Conservation (phyloP, 78 protist genomes). For the Polysphondylium violaceum region DNA sequence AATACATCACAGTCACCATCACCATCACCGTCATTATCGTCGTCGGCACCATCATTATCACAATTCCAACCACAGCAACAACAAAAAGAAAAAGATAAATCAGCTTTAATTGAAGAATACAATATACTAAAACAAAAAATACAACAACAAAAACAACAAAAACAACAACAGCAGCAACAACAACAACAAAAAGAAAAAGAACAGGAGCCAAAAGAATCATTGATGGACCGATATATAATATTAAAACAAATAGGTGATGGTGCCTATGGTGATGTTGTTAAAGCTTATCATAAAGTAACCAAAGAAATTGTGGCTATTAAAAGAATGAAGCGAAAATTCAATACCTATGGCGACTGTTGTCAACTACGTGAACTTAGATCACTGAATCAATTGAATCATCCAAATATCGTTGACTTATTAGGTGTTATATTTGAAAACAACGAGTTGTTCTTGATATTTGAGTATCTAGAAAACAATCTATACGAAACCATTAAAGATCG, state of each 20-base stretch:
- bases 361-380: slow-evolving; percentile 93
- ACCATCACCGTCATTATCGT: no score
- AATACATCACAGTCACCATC: no score
- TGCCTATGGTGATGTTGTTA: slow-evolving; percentile 80
- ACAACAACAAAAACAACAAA: no score
- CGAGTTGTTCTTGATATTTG: slow-evolving; percentile 96
- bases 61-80: no score
- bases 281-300: slow-evolving; percentile 31
- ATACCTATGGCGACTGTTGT: slow-evolving; percentile 95
- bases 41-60: no score
- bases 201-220: not conserved
- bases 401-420: slow-evolving; percentile 96
- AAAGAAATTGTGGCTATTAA: slow-evolving; percentile 94
- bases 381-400: slow-evolving; percentile 93
- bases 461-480: slow-evolving; percentile 94
- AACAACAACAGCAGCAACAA: no score
- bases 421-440: slow-evolving; percentile 97
- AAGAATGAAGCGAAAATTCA: slow-evolving; percentile 94
- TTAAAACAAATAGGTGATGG: slow-evolving; percentile 80
- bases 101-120: no score
- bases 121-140: no score
- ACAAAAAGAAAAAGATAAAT: no score
- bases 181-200: not conserved
- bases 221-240: slow-evolving; percentile 73
- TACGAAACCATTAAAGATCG: slow-evolving; percentile 90